Base-by-base conservation (phyloP, 257 asterid species). In the Penstemon barbatus region DNA sequence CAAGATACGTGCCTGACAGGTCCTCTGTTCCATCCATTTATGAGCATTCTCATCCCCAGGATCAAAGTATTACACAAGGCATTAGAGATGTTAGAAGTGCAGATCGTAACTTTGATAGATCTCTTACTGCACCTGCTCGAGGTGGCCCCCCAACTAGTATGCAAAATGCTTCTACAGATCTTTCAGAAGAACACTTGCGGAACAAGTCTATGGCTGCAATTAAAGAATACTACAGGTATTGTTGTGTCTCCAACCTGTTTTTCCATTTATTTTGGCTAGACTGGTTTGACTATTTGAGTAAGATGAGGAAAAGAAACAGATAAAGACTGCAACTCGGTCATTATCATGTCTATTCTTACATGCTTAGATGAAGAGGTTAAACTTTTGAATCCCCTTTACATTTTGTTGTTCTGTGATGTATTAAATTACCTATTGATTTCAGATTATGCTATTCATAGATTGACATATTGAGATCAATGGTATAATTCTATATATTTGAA, bases 171-270 rank as follows among this genome's bases (percentile, higher is more conserved):
- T 57, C 33, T 25, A 25, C 33, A 25, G 33, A 25, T 25, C 33
- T 82, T 77, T 72, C 96, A 5, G 97, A 86, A 81, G 87, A 88
- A 51, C 84, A 58, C 46, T 64, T 90, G 80, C 79, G 65, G 12
- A 86, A 85, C 65, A 86, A 78, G 86, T 88, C 94, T 65, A 44
- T 86, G 80, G 73, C 95, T 75, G 72, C 97, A 56, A 88, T 90
- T 64, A 87, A 76, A 77, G 97, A 90, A 81, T 92, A 83, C 61
- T 92, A 92, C 90, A 89, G 95, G 98, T 89, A 81, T 71, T 52
- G 19, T 68, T 55, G 39, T n/a, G 53, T 64, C 33, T 70, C 61
- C 63, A 44, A 0, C 37, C 7, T 72, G 42, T 61, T 41, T 9
- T 56, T 48, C 33, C 33, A 2, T 25, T 25, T 25, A 25, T 25